Base-by-base conservation (phyloP, 2,329 filamentous ascomycete species). In the Penicillium sclerotigenum region DNA sequence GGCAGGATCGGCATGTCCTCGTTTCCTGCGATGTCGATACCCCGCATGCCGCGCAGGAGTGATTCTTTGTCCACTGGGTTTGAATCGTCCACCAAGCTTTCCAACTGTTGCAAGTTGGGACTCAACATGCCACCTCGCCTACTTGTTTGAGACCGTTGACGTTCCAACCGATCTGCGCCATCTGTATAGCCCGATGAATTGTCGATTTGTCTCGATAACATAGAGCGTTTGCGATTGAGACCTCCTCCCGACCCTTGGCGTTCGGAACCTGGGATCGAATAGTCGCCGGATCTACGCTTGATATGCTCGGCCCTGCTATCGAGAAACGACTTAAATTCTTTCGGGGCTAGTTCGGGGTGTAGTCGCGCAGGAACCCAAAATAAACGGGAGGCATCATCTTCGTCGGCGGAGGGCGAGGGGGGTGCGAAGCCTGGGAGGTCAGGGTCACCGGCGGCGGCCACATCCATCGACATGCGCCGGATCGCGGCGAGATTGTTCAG, bases 301-400 rank as follows among this genome's bases (percentile, higher is more conserved):
- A 97, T 96, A 34, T 90, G 88, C 65, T 96, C 89, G 13, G 97
- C 90, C 68, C 92, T 87, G 60, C 92, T 95, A 68, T 99, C 93
- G 2, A 99, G 83, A 65, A 97, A 99, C 1, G 88, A 93, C 74
- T 96, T 97, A 80, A 97, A 99, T 65, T 97, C 94, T 69, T 89
- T 91, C 1, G 94, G 94, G 3, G 94, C 94, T 47, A 99, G 80
- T 74, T 99, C 94, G 0, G 94, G 94, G 67, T 99, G 94, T 28
- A 99, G 83, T 56, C 91, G 86, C 24, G 94, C 94, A 5, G 94
- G 94, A 6, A 99, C 94, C 94, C 94, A 99, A 63, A 97, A 89
- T 57, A 97, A 77, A 59, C 91, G 84, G 2, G 92, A 91, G 8
- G 91, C 86, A 70, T 97, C 93, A 65, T 91, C 88, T 71, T 96